A percentile compares a stretch with the other conserved stretches of the same genome.
phyloP scores from a whole-genome alignment of 441 rosid species.

The Arabidopsis lyrata region DNA sequence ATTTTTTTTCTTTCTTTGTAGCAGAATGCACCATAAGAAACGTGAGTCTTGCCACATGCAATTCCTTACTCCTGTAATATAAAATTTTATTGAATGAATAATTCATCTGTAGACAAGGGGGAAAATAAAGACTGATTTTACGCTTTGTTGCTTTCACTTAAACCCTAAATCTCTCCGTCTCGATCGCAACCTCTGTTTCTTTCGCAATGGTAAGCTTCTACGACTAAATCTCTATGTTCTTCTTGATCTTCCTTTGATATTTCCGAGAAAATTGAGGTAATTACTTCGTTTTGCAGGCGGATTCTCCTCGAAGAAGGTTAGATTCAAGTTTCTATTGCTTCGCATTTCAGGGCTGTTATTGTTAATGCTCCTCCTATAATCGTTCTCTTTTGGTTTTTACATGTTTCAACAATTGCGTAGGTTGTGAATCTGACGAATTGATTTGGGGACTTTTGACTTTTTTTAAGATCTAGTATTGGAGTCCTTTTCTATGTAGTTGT shows the following conservation, averaged over 20 bases:
- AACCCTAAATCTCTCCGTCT: constrained; percentile 41
- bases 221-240: not conserved
- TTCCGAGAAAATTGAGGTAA: not conserved
- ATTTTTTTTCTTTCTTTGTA: too few relatives aligned
- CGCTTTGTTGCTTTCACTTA: constrained; percentile 29
- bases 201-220: constrained; percentile 47
- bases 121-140: not conserved
- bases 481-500: not conserved
- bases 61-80: not conserved
- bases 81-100: not conserved
- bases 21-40: constrained; percentile 20
- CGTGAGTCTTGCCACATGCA: constrained; percentile 27
- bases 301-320: constrained; percentile 75
- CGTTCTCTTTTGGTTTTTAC: not conserved
- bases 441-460: not conserved
- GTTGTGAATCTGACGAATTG: constrained; percentile 16
- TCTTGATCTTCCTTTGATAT: constrained; percentile 15
- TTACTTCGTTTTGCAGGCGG: constrained; percentile 54
- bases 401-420: constrained; percentile 18
- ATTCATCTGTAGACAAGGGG: constrained; percentile 30
- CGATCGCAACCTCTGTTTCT: constrained; percentile 23
- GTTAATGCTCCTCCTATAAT: not conserved
- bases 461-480: not conserved
- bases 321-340: constrained; percentile 15
- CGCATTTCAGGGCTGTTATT: not conserved